phyloP scores from a whole-genome alignment of 305 asterid genomes.

The Fraxinus baroniana region DNA sequence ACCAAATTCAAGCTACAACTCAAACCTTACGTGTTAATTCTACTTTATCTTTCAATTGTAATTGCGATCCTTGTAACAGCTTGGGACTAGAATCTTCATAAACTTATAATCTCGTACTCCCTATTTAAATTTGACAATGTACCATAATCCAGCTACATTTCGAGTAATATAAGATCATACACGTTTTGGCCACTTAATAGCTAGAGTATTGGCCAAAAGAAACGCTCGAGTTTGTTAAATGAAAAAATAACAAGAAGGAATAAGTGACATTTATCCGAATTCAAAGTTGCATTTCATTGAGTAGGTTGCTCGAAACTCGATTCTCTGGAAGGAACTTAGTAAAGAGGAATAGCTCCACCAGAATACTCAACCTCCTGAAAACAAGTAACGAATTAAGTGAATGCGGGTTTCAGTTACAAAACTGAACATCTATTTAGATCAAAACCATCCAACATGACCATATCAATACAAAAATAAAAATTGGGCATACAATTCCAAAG shows the following conservation, averaged over 20 bases:
- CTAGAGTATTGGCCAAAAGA: background rate
- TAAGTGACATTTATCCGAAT: background rate
- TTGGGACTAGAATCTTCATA: background rate
- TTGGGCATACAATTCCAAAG: background rate
- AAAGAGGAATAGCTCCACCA: constrained; percentile 73
- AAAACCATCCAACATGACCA: background rate
- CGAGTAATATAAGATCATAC: background rate
- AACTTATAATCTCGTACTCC: background rate
- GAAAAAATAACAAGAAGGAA: background rate
- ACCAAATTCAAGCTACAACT: no score
- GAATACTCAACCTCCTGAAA: constrained; percentile 91
- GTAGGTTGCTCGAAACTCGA: background rate
- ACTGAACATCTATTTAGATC: background rate
- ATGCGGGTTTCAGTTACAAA: background rate
- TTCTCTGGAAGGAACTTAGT: constrained; percentile 24
- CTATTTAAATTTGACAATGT: background rate
- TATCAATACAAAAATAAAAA: background rate
- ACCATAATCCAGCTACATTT: background rate
- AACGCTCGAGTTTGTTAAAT: background rate
- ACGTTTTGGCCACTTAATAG: background rate
- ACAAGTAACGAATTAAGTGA: background rate
- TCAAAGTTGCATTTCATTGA: background rate
- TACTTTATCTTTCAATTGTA: no score
- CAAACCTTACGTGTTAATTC: no score
- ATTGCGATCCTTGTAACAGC: no score